Conservation (phyloP, 257 asterid genomes). For the Lavandula angustifolia region DNA sequence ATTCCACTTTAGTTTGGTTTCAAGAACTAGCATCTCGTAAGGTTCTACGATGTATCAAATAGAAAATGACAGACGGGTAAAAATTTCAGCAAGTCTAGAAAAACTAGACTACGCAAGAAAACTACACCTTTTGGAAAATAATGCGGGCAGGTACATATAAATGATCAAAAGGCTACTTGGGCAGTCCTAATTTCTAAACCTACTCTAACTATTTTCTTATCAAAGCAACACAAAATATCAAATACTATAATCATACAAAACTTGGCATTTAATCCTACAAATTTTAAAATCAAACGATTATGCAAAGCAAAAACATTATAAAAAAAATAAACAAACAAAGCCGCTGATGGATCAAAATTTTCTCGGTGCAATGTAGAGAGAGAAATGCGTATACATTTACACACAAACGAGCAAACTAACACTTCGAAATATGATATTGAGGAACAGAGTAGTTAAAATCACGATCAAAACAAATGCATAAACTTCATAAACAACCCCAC, state of each 20-base stretch:
- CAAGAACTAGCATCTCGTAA: neutral
- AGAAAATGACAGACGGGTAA: too few relatives aligned
- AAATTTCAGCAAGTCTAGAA: too few relatives aligned
- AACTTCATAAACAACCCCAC: neutral
- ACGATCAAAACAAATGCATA: neutral
- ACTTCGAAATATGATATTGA: neutral
- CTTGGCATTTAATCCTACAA: neutral
- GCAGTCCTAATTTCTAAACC: neutral
- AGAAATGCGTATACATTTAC: neutral
- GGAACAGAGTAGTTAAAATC: conserved; percentile 3
- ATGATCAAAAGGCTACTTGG: neutral
- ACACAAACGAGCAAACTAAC: neutral
- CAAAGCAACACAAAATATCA: neutral
- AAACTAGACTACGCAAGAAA: neutral
- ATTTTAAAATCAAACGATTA: neutral
- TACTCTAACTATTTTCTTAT: neutral
- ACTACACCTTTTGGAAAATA: neutral
- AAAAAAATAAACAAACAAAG: too few relatives aligned
- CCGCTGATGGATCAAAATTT: neutral
- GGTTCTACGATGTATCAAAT: too few relatives aligned
- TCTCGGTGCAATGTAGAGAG: neutral
- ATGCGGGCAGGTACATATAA: neutral
- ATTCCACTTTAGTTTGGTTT: neutral
- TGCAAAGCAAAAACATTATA: neutral
- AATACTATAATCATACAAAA: neutral